Percentiles rank a stretch among this genome's conserved stretches.
Evolutionary conservation across 176 grass and related monocot genomes (phyloP).

Genomic region (Secale cereale): DNA sequence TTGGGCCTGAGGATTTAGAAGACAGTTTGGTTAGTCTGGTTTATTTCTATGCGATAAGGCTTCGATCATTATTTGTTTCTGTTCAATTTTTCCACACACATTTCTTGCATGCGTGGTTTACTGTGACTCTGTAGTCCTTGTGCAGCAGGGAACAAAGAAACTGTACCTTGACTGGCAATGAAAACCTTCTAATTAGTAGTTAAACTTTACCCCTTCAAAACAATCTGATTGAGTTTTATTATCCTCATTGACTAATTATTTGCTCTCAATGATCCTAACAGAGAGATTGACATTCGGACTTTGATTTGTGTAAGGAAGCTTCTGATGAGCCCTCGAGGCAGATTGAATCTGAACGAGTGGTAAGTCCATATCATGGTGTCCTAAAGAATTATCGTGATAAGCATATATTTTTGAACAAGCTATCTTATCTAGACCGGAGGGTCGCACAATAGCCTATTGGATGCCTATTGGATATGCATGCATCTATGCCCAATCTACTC

Average conservation of each 20-base stretch:
- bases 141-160: neutral
- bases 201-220: neutral
- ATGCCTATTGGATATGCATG: too few species aligned
- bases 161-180: neutral
- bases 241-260: neutral
- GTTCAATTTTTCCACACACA: neutral
- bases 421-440: neutral
- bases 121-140: neutral
- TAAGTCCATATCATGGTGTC: neutral
- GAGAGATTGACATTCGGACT: neutral
- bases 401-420: neutral
- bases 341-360: constrained; percentile 33
- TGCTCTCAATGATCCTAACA: neutral
- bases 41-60: neutral
- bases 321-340: constrained; percentile 23
- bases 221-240: neutral
- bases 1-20: constrained; percentile 18
- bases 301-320: constrained; percentile 12
- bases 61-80: neutral
- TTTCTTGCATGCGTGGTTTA: too few species aligned
- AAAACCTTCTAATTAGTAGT: too few species aligned
- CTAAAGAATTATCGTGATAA: neutral
- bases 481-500: too few species aligned
- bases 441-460: too few species aligned
- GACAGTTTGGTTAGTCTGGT: constrained; percentile 23